Evolutionary conservation across 371 early-diverging fungal genomes (phyloP).

Genomic region (Mortierella sp.): DNA sequence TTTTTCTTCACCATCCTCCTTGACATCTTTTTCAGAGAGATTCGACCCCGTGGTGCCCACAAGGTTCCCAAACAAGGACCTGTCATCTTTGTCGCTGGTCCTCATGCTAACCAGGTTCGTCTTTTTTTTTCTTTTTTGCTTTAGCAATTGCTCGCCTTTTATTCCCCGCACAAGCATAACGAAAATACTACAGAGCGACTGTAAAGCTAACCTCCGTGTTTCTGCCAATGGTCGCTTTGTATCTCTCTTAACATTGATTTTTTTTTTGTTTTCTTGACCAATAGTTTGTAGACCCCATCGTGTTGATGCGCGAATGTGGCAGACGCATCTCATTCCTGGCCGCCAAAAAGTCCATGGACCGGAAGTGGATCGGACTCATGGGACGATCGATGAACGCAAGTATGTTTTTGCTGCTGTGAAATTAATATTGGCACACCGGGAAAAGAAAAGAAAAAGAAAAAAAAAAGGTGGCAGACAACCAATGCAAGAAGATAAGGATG

Average conservation of each 20-base stretch:
- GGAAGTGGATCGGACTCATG: constrained; percentile 86
- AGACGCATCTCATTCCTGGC: constrained; percentile 88
- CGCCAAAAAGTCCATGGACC: constrained; percentile 88
- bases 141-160: background rate
- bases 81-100: constrained; percentile 95
- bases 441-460: background rate
- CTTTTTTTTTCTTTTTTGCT: constrained; percentile 2
- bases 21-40: constrained; percentile 91
- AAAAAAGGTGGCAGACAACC: background rate
- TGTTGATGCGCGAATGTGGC: constrained; percentile 81
- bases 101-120: constrained; percentile 94
- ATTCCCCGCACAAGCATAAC: background rate
- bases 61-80: constrained; percentile 89
- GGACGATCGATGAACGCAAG: constrained; percentile 82
- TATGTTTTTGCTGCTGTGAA: constrained; percentile 42
- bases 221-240: constrained; percentile 62
- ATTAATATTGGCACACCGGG: background rate
- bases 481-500: background rate
- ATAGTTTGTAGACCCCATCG: constrained; percentile 93
- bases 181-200: background rate
- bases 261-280: background rate
- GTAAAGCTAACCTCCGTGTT: background rate
- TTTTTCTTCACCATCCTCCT: constrained; percentile 77
- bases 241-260: background rate
- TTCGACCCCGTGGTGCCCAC: constrained; percentile 88